phyloP scores from a whole-genome alignment of 1,284 basidiomycete species.

The Trichosporon faecale region DNA sequence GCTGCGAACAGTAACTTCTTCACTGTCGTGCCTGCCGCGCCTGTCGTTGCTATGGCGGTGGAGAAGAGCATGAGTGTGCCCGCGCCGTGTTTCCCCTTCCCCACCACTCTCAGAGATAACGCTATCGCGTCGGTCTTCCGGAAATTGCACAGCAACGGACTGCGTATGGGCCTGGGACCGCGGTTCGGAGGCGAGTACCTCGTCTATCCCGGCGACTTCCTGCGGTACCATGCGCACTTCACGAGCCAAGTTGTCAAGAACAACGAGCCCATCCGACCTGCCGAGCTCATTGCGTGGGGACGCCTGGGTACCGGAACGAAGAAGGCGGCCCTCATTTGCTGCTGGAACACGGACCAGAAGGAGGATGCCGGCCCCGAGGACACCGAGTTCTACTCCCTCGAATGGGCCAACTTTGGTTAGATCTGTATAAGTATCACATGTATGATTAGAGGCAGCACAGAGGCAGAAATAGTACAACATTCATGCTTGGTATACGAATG shows the following conservation, averaged over 20 bases:
- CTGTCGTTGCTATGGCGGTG: conserved; percentile 17
- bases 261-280: conserved; percentile 64
- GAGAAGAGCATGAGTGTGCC: conserved; percentile 21
- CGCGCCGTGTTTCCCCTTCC: conserved; percentile 30
- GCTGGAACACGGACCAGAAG: conserved; percentile 64
- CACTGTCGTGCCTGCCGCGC: conserved; percentile 29
- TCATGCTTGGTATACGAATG: conserved; percentile 7
- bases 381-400: conserved; percentile 75
- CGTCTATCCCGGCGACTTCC: conserved; percentile 93
- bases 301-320: conserved; percentile 95
- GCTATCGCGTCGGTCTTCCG: conserved; percentile 40
- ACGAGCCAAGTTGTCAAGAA: conserved; percentile 74
- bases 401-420: conserved; percentile 88
- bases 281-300: conserved; percentile 93
- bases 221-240: conserved; percentile 97
- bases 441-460: background rate
- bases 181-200: conserved; percentile 90
- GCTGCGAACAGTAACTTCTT: conserved; percentile 27
- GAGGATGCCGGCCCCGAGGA: conserved; percentile 17
- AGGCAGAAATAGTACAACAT: conserved; percentile 5
- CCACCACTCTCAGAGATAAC: conserved; percentile 31
- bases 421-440: background rate
- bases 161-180: conserved; percentile 60
- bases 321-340: conserved; percentile 88
- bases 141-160: conserved; percentile 34